Conservation (phyloP, 2,329 filamentous ascomycete species). For the Alternaria atra region DNA sequence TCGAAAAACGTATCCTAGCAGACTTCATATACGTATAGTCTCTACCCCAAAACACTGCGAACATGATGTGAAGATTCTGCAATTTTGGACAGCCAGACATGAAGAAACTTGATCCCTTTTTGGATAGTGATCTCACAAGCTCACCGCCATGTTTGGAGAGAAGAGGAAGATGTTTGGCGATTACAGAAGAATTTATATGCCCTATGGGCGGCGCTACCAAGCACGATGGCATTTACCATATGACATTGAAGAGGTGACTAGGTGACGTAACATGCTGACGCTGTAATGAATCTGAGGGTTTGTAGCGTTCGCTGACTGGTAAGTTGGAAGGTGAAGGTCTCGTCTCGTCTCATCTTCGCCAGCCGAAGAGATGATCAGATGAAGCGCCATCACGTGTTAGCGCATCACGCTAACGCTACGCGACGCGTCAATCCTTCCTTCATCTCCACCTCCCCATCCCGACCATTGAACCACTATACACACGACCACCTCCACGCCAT, state of each 20-base stretch:
- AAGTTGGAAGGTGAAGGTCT: not conserved
- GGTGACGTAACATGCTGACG: not conserved
- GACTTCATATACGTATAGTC: not conserved
- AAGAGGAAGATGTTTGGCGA: constrained; percentile 18
- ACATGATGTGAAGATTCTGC: not conserved
- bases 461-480: not conserved
- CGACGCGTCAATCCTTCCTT: constrained; percentile 18
- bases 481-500: not conserved
- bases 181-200: not conserved
- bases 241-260: not conserved
- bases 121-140: not conserved
- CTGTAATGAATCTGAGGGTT: not conserved
- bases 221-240: not conserved
- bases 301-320: not conserved
- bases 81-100: not conserved
- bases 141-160: not conserved
- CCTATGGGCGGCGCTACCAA: not conserved
- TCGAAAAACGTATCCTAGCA: not conserved
- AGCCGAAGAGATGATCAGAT: not conserved
- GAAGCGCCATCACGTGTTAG: constrained; percentile 15
- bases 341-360: not conserved
- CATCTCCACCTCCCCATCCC: not conserved
- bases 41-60: not conserved
- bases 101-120: not conserved
- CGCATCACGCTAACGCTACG: constrained; percentile 14